Percentiles rank a stretch among this genome's conserved stretches.
Conservation (phyloP, 1,284 basidiomycete species). For the Melampsora americana region DNA sequence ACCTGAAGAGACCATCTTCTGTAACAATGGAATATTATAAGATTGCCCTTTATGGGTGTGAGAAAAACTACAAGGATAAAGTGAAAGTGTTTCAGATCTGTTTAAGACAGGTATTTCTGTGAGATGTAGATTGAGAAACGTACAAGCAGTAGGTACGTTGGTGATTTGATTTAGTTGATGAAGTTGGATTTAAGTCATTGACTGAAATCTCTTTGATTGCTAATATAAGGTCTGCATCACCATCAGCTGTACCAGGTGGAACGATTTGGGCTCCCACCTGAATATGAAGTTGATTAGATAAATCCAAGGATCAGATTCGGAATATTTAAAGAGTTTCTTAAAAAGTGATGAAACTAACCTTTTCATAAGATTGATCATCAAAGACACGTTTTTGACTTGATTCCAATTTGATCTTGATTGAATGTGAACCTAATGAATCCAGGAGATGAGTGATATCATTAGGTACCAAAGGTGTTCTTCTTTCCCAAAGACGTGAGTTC, state of each 20-base stretch:
- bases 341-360: slow-evolving; percentile 58
- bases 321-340: background rate
- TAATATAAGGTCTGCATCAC: slow-evolving; percentile 68
- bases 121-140: background rate
- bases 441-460: slow-evolving; percentile 66
- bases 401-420: slow-evolving; percentile 69
- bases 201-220: slow-evolving; percentile 84
- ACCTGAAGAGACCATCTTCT: slow-evolving; percentile 59
- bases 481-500: slow-evolving; percentile 74
- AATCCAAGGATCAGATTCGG: slow-evolving; percentile 24
- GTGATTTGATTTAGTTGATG: slow-evolving; percentile 42
- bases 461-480: slow-evolving; percentile 77
- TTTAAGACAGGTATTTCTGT: no score
- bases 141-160: slow-evolving; percentile 39
- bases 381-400: slow-evolving; percentile 73
- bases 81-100: slow-evolving; percentile 29
- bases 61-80: slow-evolving; percentile 73
- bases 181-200: slow-evolving; percentile 57
- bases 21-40: slow-evolving; percentile 76
- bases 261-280: slow-evolving; percentile 73
- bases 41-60: slow-evolving; percentile 77
- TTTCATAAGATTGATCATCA: slow-evolving; percentile 63
- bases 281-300: background rate
- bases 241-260: slow-evolving; percentile 57
- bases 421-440: slow-evolving; percentile 55